phyloP scores from a whole-genome alignment of 768 basidiomycete genomes.

The Trametes villosa region DNA sequence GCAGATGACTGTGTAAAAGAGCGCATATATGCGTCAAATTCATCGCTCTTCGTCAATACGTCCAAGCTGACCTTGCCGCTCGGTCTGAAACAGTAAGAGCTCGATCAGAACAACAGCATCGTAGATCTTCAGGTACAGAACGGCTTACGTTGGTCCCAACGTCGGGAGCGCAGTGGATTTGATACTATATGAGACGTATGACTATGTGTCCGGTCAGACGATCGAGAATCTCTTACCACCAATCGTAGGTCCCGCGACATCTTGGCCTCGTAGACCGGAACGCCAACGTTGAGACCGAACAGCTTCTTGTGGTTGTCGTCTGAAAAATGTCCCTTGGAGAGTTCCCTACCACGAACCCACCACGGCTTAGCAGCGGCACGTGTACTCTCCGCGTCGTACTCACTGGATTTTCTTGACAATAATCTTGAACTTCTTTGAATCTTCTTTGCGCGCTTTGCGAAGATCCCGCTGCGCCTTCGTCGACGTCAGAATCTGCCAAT shows the following conservation, averaged over 20 bases:
- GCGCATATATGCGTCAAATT: background rate
- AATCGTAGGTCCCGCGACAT: constrained; percentile 47
- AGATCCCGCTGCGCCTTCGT: constrained; percentile 55
- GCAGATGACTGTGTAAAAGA: constrained; percentile 41
- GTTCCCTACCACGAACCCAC: constrained; percentile 47
- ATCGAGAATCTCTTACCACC: constrained; percentile 27
- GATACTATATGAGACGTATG: constrained; percentile 14
- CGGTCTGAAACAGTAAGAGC: background rate
- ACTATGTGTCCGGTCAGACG: constrained; percentile 25
- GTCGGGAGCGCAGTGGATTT: constrained; percentile 29
- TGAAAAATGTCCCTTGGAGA: constrained; percentile 73
- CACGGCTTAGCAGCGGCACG: background rate
- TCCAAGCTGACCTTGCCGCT: background rate
- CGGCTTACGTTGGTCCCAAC: constrained; percentile 24
- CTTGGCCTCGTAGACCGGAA: constrained; percentile 73
- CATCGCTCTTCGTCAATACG: background rate
- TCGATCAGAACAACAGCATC: background rate
- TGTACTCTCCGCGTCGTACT: constrained; percentile 15
- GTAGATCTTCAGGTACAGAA: background rate
- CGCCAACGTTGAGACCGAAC: constrained; percentile 44
- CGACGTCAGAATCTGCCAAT: constrained; percentile 63
- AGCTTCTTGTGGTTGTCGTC: constrained; percentile 68
- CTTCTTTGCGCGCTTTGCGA: constrained; percentile 48
- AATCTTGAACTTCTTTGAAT: constrained; percentile 51
- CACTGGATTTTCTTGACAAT: constrained; percentile 71